Evolutionary conservation across 306 rosid genomes (phyloP).

Genomic region (Lathyrus aphaca): DNA sequence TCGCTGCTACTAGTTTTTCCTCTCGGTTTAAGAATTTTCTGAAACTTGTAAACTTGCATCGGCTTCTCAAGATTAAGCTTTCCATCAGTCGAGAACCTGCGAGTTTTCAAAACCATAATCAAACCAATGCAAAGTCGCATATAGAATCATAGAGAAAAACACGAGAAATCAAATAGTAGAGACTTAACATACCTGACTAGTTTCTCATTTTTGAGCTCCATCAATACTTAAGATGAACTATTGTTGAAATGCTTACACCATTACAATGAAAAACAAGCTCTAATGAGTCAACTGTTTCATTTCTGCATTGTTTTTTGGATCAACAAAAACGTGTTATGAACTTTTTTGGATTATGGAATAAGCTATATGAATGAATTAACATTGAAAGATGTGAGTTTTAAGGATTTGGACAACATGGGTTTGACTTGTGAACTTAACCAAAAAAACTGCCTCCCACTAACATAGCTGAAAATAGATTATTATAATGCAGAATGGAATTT

Average conservation of each 20-base stretch:
- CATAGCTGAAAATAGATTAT: conserved; percentile 47
- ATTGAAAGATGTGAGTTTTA: conserved; percentile 33
- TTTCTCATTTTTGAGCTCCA: conserved; percentile 70
- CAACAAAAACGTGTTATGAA: conserved; percentile 23
- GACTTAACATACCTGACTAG: conserved; percentile 53
- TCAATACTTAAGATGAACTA: conserved; percentile 32
- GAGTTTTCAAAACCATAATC: conserved; percentile 32
- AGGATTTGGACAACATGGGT: conserved; percentile 31
- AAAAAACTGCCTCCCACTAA: conserved; percentile 45
- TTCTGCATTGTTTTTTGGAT: conserved; percentile 21
- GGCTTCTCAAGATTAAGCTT: conserved; percentile 53
- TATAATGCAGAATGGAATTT: neutral
- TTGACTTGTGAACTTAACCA: conserved; percentile 44
- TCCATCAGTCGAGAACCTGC: conserved; percentile 61
- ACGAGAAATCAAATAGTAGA: neutral
- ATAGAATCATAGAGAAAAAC: neutral
- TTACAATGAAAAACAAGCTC: conserved; percentile 28
- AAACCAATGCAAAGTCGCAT: conserved; percentile 25
- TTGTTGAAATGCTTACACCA: conserved; percentile 25
- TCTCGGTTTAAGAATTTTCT: conserved; percentile 45
- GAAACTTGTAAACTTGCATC: conserved; percentile 48
- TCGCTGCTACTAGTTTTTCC: conserved; percentile 23
- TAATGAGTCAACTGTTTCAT: conserved; percentile 27
- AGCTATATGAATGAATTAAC: conserved; percentile 11
- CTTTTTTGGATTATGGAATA: neutral